Conservation (phyloP, 495 filamentous ascomycete genomes). For the Glonium stellatum region DNA sequence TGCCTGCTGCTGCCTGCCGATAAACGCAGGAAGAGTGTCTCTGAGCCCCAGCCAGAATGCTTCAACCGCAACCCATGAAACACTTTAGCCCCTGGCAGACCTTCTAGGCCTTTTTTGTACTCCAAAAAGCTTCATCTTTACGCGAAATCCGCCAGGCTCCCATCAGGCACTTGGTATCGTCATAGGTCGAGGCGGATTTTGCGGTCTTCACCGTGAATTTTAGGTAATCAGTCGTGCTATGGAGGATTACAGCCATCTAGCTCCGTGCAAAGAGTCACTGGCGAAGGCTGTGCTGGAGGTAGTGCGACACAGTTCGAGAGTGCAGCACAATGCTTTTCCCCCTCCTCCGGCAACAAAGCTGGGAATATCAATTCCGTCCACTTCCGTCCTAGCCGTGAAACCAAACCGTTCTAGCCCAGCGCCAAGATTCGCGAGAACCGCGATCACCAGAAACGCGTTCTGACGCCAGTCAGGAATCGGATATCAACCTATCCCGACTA, state of each 20-base stretch:
- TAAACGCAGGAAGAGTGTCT: not conserved
- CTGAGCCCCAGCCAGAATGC: constrained; percentile 11
- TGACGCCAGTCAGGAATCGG: not conserved
- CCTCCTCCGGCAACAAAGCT: not conserved
- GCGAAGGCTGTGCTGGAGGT: not conserved
- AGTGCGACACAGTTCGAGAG: too few relatives aligned
- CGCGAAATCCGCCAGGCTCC: constrained; percentile 4
- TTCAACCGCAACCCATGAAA: constrained; percentile 7
- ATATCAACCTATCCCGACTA: constrained; percentile 3
- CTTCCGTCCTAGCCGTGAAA: not conserved
- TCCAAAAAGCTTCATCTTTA: constrained; percentile 10
- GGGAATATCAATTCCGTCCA: not conserved
- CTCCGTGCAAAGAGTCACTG: not conserved
- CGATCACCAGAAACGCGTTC: constrained; percentile 6
- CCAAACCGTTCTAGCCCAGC: not conserved
- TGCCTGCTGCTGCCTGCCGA: constrained; percentile 27
- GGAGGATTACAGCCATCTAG: not conserved
- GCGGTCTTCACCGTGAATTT: not conserved
- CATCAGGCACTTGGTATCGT: not conserved
- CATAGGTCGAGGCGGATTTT: not conserved
- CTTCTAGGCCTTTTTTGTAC: not conserved
- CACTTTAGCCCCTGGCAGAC: constrained; percentile 2
- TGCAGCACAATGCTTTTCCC: too few relatives aligned
- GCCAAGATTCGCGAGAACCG: constrained; percentile 9
- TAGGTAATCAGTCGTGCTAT: not conserved